phyloP scores from a whole-genome alignment of 1,284 basidiomycete species.

The Phlebopus sp. region DNA sequence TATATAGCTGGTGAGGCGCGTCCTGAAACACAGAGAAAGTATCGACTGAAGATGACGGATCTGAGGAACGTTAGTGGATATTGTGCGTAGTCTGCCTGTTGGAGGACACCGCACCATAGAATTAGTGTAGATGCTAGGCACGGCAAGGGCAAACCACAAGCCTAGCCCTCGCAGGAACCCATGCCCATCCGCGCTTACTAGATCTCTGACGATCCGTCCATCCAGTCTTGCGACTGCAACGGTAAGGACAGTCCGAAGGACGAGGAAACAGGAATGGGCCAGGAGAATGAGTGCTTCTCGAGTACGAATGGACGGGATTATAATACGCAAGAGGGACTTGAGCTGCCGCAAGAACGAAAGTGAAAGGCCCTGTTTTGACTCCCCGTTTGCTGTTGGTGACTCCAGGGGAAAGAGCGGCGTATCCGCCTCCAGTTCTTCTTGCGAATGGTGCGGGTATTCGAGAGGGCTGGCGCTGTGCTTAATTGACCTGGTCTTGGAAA shows the following conservation, averaged over 20 bases:
- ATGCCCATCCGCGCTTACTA: conserved; percentile 83
- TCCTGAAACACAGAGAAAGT: conserved; percentile 81
- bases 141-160: conserved; percentile 87
- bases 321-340: conserved; percentile 71
- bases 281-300: conserved; percentile 79
- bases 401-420: conserved; percentile 55
- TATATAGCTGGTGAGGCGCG: conserved; percentile 86
- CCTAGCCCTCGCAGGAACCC: conserved; percentile 85
- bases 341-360: conserved; percentile 80
- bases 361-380: conserved; percentile 65
- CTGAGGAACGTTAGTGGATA: conserved; percentile 38
- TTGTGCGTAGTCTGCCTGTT: not conserved
- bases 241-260: conserved; percentile 84
- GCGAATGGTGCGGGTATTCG: conserved; percentile 40
- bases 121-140: conserved; percentile 95
- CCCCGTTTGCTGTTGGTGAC: conserved; percentile 39
- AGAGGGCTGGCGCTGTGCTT: conserved; percentile 1
- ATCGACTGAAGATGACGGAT: conserved; percentile 92
- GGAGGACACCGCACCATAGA: conserved; percentile 66
- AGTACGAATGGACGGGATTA: conserved; percentile 69
- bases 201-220: conserved; percentile 85
- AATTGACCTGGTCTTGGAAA: not conserved
- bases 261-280: conserved; percentile 85
- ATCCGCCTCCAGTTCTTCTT: conserved; percentile 43
- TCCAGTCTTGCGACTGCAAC: conserved; percentile 88